Evolutionary conservation across 441 rosid genomes (phyloP), one percentile per base, ranked within the genome.

Genomic region (Pelargonium cotyledonis): DNA sequence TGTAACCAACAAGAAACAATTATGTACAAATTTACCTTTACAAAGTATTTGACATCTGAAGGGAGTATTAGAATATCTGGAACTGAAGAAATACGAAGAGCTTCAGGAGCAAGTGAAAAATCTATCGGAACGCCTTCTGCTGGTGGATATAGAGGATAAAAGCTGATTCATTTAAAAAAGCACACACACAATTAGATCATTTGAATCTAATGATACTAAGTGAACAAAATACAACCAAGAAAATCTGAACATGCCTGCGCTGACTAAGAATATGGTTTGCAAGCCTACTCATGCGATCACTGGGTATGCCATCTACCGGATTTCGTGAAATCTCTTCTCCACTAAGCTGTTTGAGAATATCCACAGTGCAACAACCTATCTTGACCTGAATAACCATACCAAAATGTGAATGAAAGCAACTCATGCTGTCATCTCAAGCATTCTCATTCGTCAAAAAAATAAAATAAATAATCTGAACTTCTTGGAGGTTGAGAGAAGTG

Each of bases 61-160:
- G 98, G 97, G 72, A 90, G 72, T 79, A 95, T 73, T 71, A 95
- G 92, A 76, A 95, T 80, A 69, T 95, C 86, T 1, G 98, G 99
- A 74, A 85, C 53, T 40, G 81, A 73, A 47, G 85, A 66, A 35
- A 95, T 78, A 64, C 68, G 75, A 66, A 92, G 84, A 41, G 95
- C 86, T 75, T 90, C 90, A 19, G 89, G 85, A 76, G 95, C 85
- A 46, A 90, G 89, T 67, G 92, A 85, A 68, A 85, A 86, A 73
- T 92, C 98, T 79, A 90, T 65, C 15, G 96, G 97, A 71, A 95
- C 77, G 47, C 83, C 86, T 78, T 90, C 97, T 11, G 93, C 86
- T 11, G 99, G 88, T 67, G 99, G 98, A 75, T 89, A 86, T 68
- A 89, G 80, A 66, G 99, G 98, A 76, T 92, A 90, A 77, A 90